Evolutionary conservation across 2,329 filamentous ascomycete genomes (phyloP).

Genomic region (Emergomyces orientalis): DNA sequence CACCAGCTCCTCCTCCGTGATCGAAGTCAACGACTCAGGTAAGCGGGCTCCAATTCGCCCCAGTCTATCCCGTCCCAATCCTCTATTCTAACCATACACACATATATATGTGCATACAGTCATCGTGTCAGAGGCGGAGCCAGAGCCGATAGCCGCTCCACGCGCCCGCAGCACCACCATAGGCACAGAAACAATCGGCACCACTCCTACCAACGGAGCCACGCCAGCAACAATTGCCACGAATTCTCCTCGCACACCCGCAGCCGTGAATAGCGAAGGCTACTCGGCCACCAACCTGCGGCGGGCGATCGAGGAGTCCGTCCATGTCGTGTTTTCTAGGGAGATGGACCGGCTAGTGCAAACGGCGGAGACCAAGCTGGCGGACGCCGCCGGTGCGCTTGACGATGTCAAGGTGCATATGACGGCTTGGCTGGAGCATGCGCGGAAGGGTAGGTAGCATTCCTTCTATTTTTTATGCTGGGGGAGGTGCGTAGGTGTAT

Average conservation of each 20-base stretch:
- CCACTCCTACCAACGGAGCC: neutral
- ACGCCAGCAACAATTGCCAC: neutral
- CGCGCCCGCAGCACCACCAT: neutral
- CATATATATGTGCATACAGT: neutral
- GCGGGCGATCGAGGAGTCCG: slow-evolving; percentile 24
- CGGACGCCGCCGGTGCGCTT: slow-evolving; percentile 29
- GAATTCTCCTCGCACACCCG: neutral
- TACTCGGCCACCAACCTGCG: slow-evolving; percentile 14
- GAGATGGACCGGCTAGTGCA: slow-evolving; percentile 50
- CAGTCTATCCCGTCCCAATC: neutral
- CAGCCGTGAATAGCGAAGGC: neutral
- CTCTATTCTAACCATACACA: neutral
- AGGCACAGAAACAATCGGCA: neutral
- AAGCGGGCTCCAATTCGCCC: neutral
- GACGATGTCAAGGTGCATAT: slow-evolving; percentile 17
- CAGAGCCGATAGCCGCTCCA: neutral
- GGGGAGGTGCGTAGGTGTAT: neutral
- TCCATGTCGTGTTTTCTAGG: slow-evolving; percentile 46
- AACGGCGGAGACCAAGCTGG: slow-evolving; percentile 49
- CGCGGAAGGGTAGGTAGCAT: neutral
- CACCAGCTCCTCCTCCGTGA: slow-evolving; percentile 1
- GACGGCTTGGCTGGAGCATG: slow-evolving; percentile 15
- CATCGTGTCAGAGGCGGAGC: neutral
- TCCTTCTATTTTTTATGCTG: neutral
- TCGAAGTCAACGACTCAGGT: slow-evolving; percentile 6